phyloP scores from a whole-genome alignment of 2,329 filamentous ascomycete species.

The Botrytis squamosa region DNA sequence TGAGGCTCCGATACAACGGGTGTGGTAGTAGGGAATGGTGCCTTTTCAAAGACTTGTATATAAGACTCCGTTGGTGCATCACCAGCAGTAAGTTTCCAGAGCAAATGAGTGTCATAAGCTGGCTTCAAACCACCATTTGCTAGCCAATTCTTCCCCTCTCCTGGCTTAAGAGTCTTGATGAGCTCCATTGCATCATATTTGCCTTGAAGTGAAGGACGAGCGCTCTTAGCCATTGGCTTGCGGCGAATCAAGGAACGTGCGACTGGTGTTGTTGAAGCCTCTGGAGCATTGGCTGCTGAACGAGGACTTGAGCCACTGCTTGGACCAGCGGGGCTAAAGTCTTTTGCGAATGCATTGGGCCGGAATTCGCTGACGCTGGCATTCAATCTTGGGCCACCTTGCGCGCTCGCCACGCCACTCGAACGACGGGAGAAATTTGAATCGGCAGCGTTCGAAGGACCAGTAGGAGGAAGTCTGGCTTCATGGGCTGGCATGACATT shows the following conservation, averaged over 20 bases:
- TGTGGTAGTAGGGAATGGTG: conserved; percentile 54
- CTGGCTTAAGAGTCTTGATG: conserved; percentile 54
- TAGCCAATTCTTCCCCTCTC: conserved; percentile 61
- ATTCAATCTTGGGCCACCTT: conserved; percentile 58
- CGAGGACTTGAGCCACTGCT: conserved; percentile 72
- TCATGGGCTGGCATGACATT: conserved; percentile 47
- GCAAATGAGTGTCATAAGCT: conserved; percentile 79
- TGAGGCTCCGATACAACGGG: conserved; percentile 62
- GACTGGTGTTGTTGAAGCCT: conserved; percentile 40
- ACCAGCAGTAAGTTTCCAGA: conserved; percentile 72
- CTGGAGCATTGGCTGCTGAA: conserved; percentile 45
- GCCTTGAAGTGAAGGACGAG: conserved; percentile 53
- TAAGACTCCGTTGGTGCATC: conserved; percentile 74
- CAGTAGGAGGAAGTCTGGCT: conserved; percentile 69
- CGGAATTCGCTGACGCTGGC: conserved; percentile 76
- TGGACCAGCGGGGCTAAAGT: conserved; percentile 71
- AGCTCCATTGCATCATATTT: conserved; percentile 62
- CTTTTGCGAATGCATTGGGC: conserved; percentile 75
- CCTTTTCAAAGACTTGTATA: conserved; percentile 73
- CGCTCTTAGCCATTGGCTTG: conserved; percentile 63
- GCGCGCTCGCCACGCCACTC: conserved; percentile 51
- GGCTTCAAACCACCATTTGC: conserved; percentile 81
- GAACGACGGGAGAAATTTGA: conserved; percentile 54
- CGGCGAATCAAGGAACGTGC: conserved; percentile 60
- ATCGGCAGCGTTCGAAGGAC: conserved; percentile 61